Evolutionary conservation across 345 rosid species (phyloP).

Genomic region (Carallia pectinifolia): DNA sequence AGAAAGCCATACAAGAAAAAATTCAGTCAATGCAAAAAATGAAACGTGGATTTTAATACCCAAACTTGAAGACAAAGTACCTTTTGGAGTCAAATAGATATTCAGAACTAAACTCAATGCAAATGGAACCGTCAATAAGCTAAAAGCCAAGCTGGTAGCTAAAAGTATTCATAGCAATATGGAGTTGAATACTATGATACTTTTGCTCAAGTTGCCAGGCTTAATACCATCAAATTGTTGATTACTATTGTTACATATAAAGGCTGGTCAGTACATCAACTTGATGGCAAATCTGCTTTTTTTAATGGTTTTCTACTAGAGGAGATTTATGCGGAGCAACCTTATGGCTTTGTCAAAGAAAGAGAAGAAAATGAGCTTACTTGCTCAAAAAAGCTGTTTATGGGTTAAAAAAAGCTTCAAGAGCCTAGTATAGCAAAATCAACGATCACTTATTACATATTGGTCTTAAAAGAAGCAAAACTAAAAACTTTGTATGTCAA

Average conservation of each 20-base stretch:
- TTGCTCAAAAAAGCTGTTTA: background rate
- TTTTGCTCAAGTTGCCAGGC: background rate
- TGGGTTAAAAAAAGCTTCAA: constrained; percentile 3
- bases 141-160: background rate
- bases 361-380: background rate
- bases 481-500: background rate
- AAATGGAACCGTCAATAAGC: background rate
- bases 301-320: background rate
- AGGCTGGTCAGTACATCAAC: background rate
- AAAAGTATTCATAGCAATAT: background rate
- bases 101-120: background rate
- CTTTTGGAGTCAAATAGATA: background rate
- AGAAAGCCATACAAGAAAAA: too few species aligned
- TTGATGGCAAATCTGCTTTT: background rate
- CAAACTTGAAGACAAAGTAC: too few species aligned
- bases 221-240: background rate
- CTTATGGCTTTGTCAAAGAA: background rate
- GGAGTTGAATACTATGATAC: background rate
- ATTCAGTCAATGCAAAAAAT: too few species aligned
- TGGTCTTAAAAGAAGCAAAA: background rate
- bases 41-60: too few species aligned
- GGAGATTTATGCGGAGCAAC: background rate
- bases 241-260: background rate
- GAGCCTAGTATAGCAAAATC: constrained; percentile 3
- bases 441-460: background rate